phyloP scores from a whole-genome alignment of 768 basidiomycete genomes.

The Candolleomyces aberdarensis region DNA sequence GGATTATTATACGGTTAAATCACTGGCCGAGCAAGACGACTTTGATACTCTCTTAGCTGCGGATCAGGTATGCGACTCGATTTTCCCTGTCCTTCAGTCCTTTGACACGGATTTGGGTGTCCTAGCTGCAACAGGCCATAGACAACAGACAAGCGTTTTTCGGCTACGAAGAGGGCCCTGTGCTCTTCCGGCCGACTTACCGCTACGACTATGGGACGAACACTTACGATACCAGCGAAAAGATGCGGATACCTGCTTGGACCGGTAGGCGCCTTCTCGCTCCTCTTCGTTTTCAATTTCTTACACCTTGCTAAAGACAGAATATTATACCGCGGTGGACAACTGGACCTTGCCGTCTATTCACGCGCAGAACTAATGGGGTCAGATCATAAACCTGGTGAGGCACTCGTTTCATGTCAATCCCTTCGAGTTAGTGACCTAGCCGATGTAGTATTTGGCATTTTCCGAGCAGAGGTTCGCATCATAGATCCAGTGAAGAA shows the following conservation, averaged over 20 bases:
- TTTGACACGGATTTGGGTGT: conserved; percentile 2
- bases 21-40: conserved; percentile 59
- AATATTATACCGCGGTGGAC: conserved; percentile 76
- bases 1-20: conserved; percentile 75
- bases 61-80: conserved; percentile 65
- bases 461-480: conserved; percentile 76
- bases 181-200: conserved; percentile 94
- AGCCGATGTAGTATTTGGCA: conserved; percentile 63
- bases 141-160: conserved; percentile 69
- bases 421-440: not conserved
- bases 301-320: conserved; percentile 60
- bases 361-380: conserved; percentile 79
- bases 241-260: conserved; percentile 96
- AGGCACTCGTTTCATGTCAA: conserved; percentile 11
- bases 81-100: conserved; percentile 14
- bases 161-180: conserved; percentile 85
- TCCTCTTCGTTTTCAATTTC: conserved; percentile 1
- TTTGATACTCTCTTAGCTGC: conserved; percentile 72
- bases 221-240: conserved; percentile 92
- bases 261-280: conserved; percentile 57
- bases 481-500: conserved; percentile 78
- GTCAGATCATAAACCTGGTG: conserved; percentile 96
- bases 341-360: conserved; percentile 75
- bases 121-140: conserved; percentile 71
- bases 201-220: conserved; percentile 84